Evolutionary conservation across 192 early-diverging fungal species (phyloP).

Genomic region (Helicostylum pulchrum): DNA sequence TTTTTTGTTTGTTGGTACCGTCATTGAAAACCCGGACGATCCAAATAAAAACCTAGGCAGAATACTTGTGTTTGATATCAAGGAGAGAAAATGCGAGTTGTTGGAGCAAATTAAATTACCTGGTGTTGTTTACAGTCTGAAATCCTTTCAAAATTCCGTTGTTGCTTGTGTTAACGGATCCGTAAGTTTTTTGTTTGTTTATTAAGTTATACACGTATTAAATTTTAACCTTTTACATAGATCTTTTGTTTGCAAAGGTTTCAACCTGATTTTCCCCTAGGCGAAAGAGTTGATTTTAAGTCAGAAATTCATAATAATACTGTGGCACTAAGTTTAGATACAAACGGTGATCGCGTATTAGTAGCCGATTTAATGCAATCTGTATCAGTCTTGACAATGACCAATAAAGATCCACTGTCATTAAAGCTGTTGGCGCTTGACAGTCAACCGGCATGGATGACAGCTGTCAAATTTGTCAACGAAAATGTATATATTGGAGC

Average conservation of each 20-base stretch:
- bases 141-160: constrained; percentile 59
- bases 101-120: constrained; percentile 44
- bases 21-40: constrained; percentile 57
- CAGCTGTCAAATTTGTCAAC: constrained; percentile 55
- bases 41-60: constrained; percentile 59
- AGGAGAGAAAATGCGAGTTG: constrained; percentile 46
- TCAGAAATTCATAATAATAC: constrained; percentile 49
- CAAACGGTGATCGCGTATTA: constrained; percentile 62
- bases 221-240: background rate
- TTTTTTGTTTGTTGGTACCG: constrained; percentile 77
- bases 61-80: constrained; percentile 63
- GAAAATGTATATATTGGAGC: constrained; percentile 59
- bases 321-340: constrained; percentile 53
- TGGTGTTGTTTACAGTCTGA: constrained; percentile 66
- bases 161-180: constrained; percentile 66
- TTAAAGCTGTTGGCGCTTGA: constrained; percentile 63
- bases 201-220: no score
- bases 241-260: constrained; percentile 12
- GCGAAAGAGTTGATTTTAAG: constrained; percentile 28
- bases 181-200: constrained; percentile 30
- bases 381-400: constrained; percentile 55
- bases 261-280: constrained; percentile 6
- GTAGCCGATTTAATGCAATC: constrained; percentile 88
- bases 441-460: constrained; percentile 61
- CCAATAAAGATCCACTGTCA: constrained; percentile 32